These are phyloP conservation scores for Leersia perrieri DNA, from an alignment of 176 grass and related monocot species.

Conservation along the genomic window DNA sequence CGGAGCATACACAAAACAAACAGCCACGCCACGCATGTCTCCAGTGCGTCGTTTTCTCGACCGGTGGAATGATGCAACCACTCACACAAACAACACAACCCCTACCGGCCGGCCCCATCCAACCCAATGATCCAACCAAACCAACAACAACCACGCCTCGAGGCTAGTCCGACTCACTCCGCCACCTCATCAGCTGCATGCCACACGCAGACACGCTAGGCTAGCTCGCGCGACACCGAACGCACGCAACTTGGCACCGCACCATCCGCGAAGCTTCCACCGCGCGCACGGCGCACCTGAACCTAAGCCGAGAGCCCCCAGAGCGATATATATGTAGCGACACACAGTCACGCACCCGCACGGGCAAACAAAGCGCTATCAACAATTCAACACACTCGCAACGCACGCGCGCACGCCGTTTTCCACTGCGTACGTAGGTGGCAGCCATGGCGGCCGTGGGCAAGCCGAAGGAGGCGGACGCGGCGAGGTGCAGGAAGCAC, in stretches of 20 bases:
- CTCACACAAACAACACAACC: not conserved
- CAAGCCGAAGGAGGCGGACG: conserved; percentile 39
- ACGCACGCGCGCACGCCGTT: not conserved
- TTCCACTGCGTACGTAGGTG: not conserved
- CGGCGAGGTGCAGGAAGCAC: conserved; percentile 59
- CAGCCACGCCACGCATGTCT: not conserved
- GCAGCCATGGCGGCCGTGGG: not conserved
- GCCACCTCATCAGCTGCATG: conserved; percentile 1
- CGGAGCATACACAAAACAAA: not conserved
- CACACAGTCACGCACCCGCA: conserved; percentile 28
- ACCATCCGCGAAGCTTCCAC: conserved; percentile 31
- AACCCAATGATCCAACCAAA: conserved; percentile 6
- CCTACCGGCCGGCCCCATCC: not conserved
- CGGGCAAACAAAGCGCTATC: not conserved
- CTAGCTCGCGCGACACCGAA: not conserved
- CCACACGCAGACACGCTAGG: too few relatives aligned
- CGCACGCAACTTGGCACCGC: not conserved
- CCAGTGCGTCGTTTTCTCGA: not conserved
- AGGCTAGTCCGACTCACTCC: conserved; percentile 14
- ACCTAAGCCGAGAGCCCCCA: not conserved
- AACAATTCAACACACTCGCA: not conserved
- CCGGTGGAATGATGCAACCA: not conserved
- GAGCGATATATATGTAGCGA: conserved; percentile 25
- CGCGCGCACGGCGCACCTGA: not conserved
- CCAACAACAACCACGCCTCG: conserved; percentile 6